Evolutionary conservation across 805 yeast species (phyloP).

Genomic region (Sporopachydermia lactativora): DNA sequence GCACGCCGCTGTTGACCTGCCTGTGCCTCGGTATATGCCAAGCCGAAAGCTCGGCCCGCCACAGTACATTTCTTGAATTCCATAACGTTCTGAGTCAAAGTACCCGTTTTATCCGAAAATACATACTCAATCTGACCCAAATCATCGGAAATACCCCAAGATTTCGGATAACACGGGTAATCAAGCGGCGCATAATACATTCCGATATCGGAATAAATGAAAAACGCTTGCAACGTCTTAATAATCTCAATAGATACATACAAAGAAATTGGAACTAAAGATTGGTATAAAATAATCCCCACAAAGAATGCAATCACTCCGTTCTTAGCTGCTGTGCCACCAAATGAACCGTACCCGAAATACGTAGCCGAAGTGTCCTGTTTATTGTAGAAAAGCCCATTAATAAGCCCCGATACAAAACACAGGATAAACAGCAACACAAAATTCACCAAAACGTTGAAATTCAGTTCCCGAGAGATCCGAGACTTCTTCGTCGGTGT

Average conservation of each 20-base stretch:
- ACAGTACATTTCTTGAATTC: constrained; percentile 68
- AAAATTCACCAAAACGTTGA: constrained; percentile 53
- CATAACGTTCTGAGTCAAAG: constrained; percentile 74
- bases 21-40: constrained; percentile 67
- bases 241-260: constrained; percentile 70
- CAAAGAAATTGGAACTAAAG: constrained; percentile 68
- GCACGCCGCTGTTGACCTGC: constrained; percentile 55
- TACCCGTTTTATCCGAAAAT: constrained; percentile 76
- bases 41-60: constrained; percentile 52
- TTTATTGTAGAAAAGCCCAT: constrained; percentile 46
- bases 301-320: constrained; percentile 63
- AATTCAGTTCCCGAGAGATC: constrained; percentile 50
- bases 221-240: constrained; percentile 62
- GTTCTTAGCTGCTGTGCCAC: constrained; percentile 43
- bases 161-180: constrained; percentile 66
- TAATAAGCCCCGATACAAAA: constrained; percentile 53
- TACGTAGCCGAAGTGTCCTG: constrained; percentile 30
- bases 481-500: constrained; percentile 64
- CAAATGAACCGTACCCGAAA: constrained; percentile 51
- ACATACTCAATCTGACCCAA: constrained; percentile 74
- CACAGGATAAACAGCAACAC: constrained; percentile 46
- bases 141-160: constrained; percentile 78
- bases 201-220: constrained; percentile 53
- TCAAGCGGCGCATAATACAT: constrained; percentile 60
- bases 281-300: constrained; percentile 57